Percentiles rank a stretch among this genome's conserved stretches.
phyloP scores from a whole-genome alignment of 768 basidiomycete genomes.

The Hygrophorus russula region DNA sequence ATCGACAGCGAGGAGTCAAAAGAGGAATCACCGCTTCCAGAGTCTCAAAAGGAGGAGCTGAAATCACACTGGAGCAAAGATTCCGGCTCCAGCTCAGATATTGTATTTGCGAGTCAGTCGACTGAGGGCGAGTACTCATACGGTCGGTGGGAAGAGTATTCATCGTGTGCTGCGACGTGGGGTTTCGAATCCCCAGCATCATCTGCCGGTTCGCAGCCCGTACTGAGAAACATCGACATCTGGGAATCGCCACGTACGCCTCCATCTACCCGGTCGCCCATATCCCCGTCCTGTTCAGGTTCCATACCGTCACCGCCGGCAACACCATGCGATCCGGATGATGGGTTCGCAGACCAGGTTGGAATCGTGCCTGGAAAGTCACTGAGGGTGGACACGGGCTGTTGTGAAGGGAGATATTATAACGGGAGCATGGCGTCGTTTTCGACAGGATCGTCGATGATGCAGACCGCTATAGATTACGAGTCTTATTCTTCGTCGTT shows the following conservation, averaged over 20 bases:
- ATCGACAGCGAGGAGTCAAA: slow-evolving; percentile 45
- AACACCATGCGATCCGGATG: slow-evolving; percentile 44
- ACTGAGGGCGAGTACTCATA: slow-evolving; percentile 27
- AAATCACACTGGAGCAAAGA: slow-evolving; percentile 55
- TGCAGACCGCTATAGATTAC: slow-evolving; percentile 69
- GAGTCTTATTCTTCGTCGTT: slow-evolving; percentile 49
- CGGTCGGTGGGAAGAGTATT: slow-evolving; percentile 28
- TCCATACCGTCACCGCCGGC: slow-evolving; percentile 37
- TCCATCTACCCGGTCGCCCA: slow-evolving; percentile 39
- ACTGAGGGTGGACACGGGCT: slow-evolving; percentile 52
- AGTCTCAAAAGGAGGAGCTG: slow-evolving; percentile 24
- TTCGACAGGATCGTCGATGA: slow-evolving; percentile 47
- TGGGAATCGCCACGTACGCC: slow-evolving; percentile 39
- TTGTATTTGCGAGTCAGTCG: slow-evolving; percentile 31
- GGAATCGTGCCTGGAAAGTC: slow-evolving; percentile 24
- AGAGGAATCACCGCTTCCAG: slow-evolving; percentile 28
- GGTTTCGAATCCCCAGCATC: slow-evolving; percentile 41
- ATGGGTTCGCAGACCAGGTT: slow-evolving; percentile 27
- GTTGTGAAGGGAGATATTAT: slow-evolving; percentile 33
- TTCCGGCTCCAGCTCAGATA: slow-evolving; percentile 28
- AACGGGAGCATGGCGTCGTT: slow-evolving; percentile 31
- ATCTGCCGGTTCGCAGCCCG: slow-evolving; percentile 27
- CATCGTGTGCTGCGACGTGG: slow-evolving; percentile 42
- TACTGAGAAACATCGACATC: slow-evolving; percentile 15
- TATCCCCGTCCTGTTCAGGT: slow-evolving; percentile 21